Evolutionary conservation across 169 alveolate genomes (phyloP).

Genomic region (Babesia sp.): DNA sequence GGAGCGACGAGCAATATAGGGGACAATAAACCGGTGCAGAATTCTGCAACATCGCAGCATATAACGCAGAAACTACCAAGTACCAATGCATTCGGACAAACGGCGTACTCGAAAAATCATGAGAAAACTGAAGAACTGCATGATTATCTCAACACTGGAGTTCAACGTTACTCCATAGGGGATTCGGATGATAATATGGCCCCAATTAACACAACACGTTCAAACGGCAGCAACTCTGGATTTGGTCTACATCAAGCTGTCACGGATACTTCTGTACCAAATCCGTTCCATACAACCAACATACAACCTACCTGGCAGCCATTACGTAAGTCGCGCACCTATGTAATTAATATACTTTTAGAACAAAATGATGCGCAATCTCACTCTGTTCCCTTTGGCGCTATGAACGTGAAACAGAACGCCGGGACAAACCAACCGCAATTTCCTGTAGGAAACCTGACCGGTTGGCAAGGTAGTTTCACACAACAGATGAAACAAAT

Average conservation of each 20-base stretch:
- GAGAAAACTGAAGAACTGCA: neutral
- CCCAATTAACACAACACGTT: neutral
- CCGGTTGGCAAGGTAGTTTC: slow-evolving; percentile 14
- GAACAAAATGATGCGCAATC: neutral
- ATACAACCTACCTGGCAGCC: slow-evolving; percentile 16
- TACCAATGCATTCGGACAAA: neutral
- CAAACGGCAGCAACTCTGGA: neutral
- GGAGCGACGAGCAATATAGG: no score
- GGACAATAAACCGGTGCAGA: no score
- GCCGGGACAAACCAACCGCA: neutral
- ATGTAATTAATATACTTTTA: neutral
- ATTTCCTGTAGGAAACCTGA: neutral
- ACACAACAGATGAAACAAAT: slow-evolving; percentile 48
- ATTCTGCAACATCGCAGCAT: neutral
- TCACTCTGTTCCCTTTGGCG: neutral
- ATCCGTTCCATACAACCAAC: neutral
- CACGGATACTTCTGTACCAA: neutral
- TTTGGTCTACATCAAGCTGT: neutral
- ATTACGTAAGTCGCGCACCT: neutral
- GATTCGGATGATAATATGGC: slow-evolving; percentile 4
- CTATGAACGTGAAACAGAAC: neutral
- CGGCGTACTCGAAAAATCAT: neutral
- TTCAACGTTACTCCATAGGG: neutral
- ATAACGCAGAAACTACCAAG: neutral
- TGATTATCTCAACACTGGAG: neutral